Percentiles rank a stretch among this genome's conserved stretches.
These are phyloP conservation scores for Dalbergia cultrata DNA, from an alignment of 306 rosid species.

Conservation along the genomic window DNA sequence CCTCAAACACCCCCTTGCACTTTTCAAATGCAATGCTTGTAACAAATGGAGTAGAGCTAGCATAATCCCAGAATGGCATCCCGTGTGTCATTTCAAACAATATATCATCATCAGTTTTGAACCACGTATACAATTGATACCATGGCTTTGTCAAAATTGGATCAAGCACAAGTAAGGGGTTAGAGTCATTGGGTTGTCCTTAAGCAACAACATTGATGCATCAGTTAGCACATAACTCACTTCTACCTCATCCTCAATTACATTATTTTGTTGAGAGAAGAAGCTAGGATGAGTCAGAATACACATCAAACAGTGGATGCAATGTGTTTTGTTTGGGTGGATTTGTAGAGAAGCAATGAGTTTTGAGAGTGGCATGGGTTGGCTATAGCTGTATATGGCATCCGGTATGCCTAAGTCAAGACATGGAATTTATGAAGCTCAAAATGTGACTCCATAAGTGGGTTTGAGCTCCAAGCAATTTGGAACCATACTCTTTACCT, in stretches of 20 bases:
- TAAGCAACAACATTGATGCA: constrained; percentile 46
- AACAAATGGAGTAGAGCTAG: constrained; percentile 4
- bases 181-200: constrained; percentile 41
- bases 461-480: too few species aligned
- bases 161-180: constrained; percentile 38
- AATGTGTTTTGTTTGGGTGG: constrained; percentile 43
- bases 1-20: constrained; percentile 44
- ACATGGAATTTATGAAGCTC: too few species aligned
- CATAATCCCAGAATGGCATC: constrained; percentile 38
- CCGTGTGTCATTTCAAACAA: constrained; percentile 43
- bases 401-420: constrained; percentile 39
- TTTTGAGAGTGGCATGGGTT: constrained; percentile 60
- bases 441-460: too few species aligned
- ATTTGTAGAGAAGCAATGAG: constrained; percentile 48
- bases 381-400: constrained; percentile 53
- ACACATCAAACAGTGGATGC: constrained; percentile 54
- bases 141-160: constrained; percentile 41
- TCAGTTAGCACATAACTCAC: constrained; percentile 47
- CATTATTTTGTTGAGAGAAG: constrained; percentile 22
- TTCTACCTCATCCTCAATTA: constrained; percentile 11
- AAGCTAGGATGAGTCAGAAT: constrained; percentile 51
- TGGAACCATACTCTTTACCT: background rate
- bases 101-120: constrained; percentile 15
- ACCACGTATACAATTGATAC: constrained; percentile 42
- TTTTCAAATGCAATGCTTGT: background rate